These are phyloP conservation scores for Venturia aucupariae DNA, from an alignment of 2,329 filamentous ascomycete species.

Conservation along the genomic window DNA sequence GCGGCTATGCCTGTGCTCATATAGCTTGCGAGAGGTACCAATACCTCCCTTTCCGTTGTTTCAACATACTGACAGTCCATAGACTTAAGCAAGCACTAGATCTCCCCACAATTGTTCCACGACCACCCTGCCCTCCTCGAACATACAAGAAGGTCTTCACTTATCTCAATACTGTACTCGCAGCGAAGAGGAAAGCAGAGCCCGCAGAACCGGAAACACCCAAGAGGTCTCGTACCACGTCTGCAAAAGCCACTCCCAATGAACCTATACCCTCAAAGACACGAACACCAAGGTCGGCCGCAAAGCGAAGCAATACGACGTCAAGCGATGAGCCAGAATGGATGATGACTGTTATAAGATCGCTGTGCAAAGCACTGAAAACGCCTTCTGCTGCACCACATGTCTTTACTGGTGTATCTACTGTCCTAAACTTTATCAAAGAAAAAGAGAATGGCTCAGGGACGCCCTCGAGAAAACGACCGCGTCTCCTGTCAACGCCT, in stretches of 20 bases:
- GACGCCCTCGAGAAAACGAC: slow-evolving; percentile 38
- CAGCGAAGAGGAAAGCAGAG: slow-evolving; percentile 18
- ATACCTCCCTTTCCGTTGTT: slow-evolving; percentile 17
- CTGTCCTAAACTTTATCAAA: slow-evolving; percentile 34
- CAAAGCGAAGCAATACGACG: background rate
- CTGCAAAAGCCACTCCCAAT: slow-evolving; percentile 19
- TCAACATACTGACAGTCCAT: background rate
- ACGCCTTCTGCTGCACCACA: slow-evolving; percentile 58
- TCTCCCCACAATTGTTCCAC: slow-evolving; percentile 65
- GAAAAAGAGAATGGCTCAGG: background rate
- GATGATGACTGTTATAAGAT: slow-evolving; percentile 60
- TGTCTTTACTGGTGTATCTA: slow-evolving; percentile 62
- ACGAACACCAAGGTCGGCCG: background rate
- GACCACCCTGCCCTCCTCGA: slow-evolving; percentile 67
- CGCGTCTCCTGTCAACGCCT: slow-evolving; percentile 30
- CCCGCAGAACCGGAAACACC: slow-evolving; percentile 27
- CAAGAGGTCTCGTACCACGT: background rate
- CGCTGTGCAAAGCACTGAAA: slow-evolving; percentile 53
- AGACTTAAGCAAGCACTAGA: slow-evolving; percentile 69
- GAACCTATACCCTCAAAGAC: slow-evolving; percentile 1
- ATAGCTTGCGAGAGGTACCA: slow-evolving; percentile 75
- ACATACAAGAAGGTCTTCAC: slow-evolving; percentile 77
- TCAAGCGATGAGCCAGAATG: slow-evolving; percentile 34
- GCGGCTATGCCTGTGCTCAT: slow-evolving; percentile 75
- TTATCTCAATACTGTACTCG: slow-evolving; percentile 55